Evolutionary conservation across 169 alveolate species (phyloP), one percentile per base, ranked within the genome.

Genomic region (Plasmodium ovale): DNA sequence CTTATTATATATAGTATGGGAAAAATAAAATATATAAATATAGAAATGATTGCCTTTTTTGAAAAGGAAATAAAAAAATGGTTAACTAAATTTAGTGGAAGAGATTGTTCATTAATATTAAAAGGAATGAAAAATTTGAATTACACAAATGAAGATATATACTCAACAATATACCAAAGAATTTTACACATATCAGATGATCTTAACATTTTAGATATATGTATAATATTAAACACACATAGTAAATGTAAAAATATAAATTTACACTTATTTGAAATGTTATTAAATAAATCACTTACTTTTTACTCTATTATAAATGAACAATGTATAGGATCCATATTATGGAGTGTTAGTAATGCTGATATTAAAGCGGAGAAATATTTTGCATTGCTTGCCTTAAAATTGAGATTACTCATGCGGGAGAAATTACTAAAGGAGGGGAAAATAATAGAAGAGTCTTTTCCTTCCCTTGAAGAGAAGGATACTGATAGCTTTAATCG

Each of bases 271-370:
- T 85, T 85, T 29, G 91, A 85, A 85, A 58, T 64, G 0, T 64
- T 85, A n/a, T 62, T 85, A 51, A 60, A 85, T 44, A 85, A 85
- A 85, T 85, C 87, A 0, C 47, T 85, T 1, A 68, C 91, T 5
- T 85, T 37, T 25, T 85, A 54, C 56, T 68, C 91, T n/a, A 33
- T 29, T 29, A 21, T 85, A n/a, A 85, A 85, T 53, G 85, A 68
- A 31, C 91, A 85, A 23, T 85, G 91, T 42, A 85, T 85, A 16
- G 91, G 87, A 1, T 68, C 91, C 1, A n/a, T 85, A 37, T 53
- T 85, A 29, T 85, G 91, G 91, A 85, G 91, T 69, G 31, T 69
- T 9, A 85, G 91, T 12, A 58, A 85, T 85, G 91, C 91, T 37
- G 58, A 56, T 10, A 69, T 85, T 14, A 85, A 85, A 44, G 49